Evolutionary conservation across 768 basidiomycete species (phyloP), one percentile per base, ranked within the genome.

Genomic region (Royoungia palumana): DNA sequence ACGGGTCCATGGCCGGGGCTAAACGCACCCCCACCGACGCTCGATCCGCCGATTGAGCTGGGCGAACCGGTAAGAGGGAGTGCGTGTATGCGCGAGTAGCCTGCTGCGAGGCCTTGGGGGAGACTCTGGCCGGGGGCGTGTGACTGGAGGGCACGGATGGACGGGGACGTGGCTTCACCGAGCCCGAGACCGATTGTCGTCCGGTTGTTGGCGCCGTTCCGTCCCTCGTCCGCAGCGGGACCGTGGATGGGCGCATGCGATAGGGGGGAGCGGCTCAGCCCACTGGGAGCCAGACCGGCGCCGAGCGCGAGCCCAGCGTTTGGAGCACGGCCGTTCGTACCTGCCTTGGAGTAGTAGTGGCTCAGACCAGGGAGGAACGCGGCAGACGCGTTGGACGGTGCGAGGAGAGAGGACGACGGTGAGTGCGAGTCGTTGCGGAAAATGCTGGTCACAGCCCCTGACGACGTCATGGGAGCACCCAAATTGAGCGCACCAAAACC

Each of bases 71-170:
- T 40, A n/a, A 61, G 65, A 0, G 79, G 76, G 22, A 76, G 71
- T 1, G 93, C 86, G 57, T 97, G 94, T 49, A 97, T 85, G 49
- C 93, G 78, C 24, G 89, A 93, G 62, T 93, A 85, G 0, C 93
- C 94, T 0, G 90, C 90, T 0, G 93, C 94, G 24, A 97, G 78
- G 28, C 94, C 94, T 47, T 94, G 92, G 1, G 94, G 93, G 12
- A 95, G 75, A 67, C 83, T 87, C 69, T 94, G 90, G 2, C 93
- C 93, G 0, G 94, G 93, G 1, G 90, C 91, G 56, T 94, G 93
- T 16, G 84, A 74, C 60, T 91, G 88, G 35, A 94, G 72, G 1
- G 90, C 93, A n/a, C 83, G 78, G 22, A 87, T 74, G 22, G 82
- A 79, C 0, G 93, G 88, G 13, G 84, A 86, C 1, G 83, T 68